These are phyloP conservation scores for Ophiocordyceps camponoti-floridani DNA, from an alignment of 2,329 filamentous ascomycete species.

Conservation along the genomic window DNA sequence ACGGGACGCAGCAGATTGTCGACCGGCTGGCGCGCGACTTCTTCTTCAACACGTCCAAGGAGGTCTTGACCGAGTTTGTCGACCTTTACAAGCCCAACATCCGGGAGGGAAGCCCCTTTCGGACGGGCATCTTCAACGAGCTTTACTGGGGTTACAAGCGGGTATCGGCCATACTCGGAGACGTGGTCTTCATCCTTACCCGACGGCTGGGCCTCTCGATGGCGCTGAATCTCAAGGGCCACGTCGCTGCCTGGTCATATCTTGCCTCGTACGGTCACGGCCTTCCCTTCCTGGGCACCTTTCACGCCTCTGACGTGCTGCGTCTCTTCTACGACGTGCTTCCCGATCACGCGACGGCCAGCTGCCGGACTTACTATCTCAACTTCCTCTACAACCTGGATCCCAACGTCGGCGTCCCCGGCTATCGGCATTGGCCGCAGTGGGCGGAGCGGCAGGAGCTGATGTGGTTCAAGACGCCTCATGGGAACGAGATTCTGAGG, in stretches of 20 bases:
- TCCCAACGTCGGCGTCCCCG: constrained; percentile 39
- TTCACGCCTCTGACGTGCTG: constrained; percentile 53
- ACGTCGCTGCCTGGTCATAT: constrained; percentile 45
- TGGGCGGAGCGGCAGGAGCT: constrained; percentile 27
- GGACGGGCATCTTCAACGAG: constrained; percentile 35
- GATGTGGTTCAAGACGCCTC: constrained; percentile 22
- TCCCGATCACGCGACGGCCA: constrained; percentile 40
- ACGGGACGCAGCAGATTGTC: constrained; percentile 36
- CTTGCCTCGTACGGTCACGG: constrained; percentile 55
- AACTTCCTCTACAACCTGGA: constrained; percentile 54
- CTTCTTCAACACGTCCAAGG: constrained; percentile 36
- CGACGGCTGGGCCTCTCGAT: constrained; percentile 32
- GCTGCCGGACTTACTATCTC: constrained; percentile 52
- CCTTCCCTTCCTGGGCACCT: constrained; percentile 55
- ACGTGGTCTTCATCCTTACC: constrained; percentile 56
- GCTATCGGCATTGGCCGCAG: constrained; percentile 21
- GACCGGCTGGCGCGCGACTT: constrained; percentile 42
- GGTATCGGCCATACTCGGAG: constrained; percentile 47
- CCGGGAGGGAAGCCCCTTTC: neutral
- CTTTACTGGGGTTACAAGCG: constrained; percentile 49
- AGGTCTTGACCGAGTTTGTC: constrained; percentile 20
- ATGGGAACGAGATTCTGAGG: constrained; percentile 11
- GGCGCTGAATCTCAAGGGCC: constrained; percentile 35
- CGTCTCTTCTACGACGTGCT: constrained; percentile 49
- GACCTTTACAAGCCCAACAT: neutral